Conservation (phyloP, 2,329 filamentous ascomycete genomes). For the Colletotrichum paranaense region DNA sequence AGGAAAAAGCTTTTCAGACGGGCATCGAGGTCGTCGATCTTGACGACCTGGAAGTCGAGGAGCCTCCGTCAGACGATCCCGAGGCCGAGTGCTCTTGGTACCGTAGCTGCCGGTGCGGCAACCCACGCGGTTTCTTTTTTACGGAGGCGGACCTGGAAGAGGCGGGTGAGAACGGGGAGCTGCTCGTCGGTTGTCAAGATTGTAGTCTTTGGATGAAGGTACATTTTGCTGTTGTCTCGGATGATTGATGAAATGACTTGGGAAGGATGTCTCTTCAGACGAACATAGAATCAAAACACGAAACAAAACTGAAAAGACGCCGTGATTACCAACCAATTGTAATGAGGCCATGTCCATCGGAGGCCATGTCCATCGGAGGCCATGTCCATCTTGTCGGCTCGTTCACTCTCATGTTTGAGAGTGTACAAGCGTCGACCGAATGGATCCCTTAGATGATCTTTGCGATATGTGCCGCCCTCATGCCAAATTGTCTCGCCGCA, state of each 20-base stretch:
- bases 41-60: slow-evolving; percentile 70
- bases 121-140: slow-evolving; percentile 69
- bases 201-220: slow-evolving; percentile 76
- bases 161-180: slow-evolving; percentile 66
- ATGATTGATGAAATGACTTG: slow-evolving; percentile 30
- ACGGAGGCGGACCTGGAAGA: slow-evolving; percentile 70
- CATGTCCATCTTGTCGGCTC: no score
- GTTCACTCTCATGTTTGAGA: no score
- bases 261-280: background rate
- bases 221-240: slow-evolving; percentile 68
- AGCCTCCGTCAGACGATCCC: slow-evolving; percentile 40
- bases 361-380: no score
- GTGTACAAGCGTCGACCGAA: no score
- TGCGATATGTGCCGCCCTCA: no score
- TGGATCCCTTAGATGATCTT: no score
- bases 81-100: slow-evolving; percentile 59
- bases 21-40: slow-evolving; percentile 74
- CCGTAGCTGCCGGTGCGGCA: slow-evolving; percentile 72
- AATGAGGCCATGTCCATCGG: no score
- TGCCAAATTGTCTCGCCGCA: no score
- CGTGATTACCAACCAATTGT: no score
- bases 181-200: slow-evolving; percentile 73
- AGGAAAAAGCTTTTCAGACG: slow-evolving; percentile 57
- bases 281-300: background rate
- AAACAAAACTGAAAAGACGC: background rate